These are phyloP conservation scores for Juglanconis sp. DNA, from an alignment of 2,329 filamentous ascomycete species.

Conservation along the genomic window DNA sequence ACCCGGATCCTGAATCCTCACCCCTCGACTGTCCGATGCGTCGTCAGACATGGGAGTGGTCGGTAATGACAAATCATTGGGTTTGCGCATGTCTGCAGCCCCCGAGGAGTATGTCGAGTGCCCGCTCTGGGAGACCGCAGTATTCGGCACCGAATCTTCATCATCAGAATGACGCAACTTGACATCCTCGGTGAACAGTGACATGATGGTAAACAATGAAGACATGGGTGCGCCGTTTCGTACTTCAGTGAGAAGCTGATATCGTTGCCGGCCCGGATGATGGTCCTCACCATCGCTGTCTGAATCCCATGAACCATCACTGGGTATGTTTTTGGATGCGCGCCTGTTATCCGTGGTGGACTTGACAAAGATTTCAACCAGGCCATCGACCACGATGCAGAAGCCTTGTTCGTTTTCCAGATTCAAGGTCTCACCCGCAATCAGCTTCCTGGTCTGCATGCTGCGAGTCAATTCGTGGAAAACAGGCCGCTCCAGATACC, in stretches of 20 bases:
- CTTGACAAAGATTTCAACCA: slow-evolving; percentile 98
- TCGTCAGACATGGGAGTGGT: slow-evolving; percentile 38
- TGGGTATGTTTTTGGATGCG: slow-evolving; percentile 39
- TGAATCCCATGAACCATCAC: slow-evolving; percentile 40
- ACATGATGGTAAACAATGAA: slow-evolving; percentile 94
- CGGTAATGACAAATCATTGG: slow-evolving; percentile 33
- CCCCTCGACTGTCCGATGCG: slow-evolving; percentile 16
- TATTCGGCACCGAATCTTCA: slow-evolving; percentile 36
- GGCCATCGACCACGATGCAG: slow-evolving; percentile 91
- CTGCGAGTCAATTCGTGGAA: slow-evolving; percentile 96
- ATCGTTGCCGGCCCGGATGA: slow-evolving; percentile 70
- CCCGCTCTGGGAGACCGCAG: slow-evolving; percentile 26
- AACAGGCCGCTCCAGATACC: slow-evolving; percentile 91
- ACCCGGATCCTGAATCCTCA: slow-evolving; percentile 26
- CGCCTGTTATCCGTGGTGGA: slow-evolving; percentile 60
- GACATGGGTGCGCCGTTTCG: slow-evolving; percentile 99
- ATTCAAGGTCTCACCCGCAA: slow-evolving; percentile 91
- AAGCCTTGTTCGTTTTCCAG: slow-evolving; percentile 98
- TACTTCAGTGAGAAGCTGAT: slow-evolving; percentile 93
- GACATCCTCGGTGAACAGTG: slow-evolving; percentile 93
- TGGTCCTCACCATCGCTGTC: slow-evolving; percentile 62
- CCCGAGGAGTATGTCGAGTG: slow-evolving; percentile 28
- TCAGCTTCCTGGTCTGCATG: slow-evolving; percentile 96
- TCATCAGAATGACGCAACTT: slow-evolving; percentile 72
- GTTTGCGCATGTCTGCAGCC: slow-evolving; percentile 27